A percentile compares a stretch with the other conserved stretches of the same genome.
phyloP scores from a whole-genome alignment of 2,329 filamentous ascomycete species.

The Fusarium hostae region DNA sequence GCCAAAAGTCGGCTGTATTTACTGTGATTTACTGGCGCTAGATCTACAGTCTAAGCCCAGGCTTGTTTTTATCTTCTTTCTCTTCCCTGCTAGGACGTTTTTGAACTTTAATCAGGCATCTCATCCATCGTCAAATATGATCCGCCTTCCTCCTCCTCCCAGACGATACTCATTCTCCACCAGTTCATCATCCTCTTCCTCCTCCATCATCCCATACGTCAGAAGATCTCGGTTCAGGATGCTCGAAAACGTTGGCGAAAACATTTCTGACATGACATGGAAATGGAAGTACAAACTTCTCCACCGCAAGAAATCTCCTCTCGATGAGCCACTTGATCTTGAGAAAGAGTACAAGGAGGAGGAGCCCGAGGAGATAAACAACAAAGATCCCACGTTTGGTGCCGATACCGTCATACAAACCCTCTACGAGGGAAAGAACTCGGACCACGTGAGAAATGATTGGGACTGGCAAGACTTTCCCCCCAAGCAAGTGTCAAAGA shows the following conservation, averaged over 20 bases:
- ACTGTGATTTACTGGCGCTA: not conserved
- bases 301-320: slow-evolving; percentile 32
- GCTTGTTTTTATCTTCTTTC: not conserved
- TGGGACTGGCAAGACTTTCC: slow-evolving; percentile 56
- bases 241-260: slow-evolving; percentile 18
- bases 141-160: not conserved
- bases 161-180: not conserved
- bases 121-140: slow-evolving; percentile 2
- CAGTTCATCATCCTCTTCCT: not conserved
- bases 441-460: not conserved
- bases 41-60: not conserved
- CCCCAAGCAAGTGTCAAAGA: slow-evolving; percentile 56
- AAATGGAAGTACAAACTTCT: slow-evolving; percentile 49
- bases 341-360: slow-evolving; percentile 24
- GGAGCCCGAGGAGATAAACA: slow-evolving; percentile 16
- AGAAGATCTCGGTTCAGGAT: slow-evolving; percentile 13
- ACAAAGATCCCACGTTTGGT: slow-evolving; percentile 46
- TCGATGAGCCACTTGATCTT: slow-evolving; percentile 31
- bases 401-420: slow-evolving; percentile 51
- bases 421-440: slow-evolving; percentile 53
- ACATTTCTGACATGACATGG: slow-evolving; percentile 46
- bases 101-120: not conserved
- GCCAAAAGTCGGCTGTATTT: not conserved
- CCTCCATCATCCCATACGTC: not conserved
- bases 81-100: slow-evolving; percentile 3